Evolutionary conservation across 768 basidiomycete species (phyloP), one percentile per base, ranked within the genome.

Genomic region (Porphyrellus cyaneotinctus): DNA sequence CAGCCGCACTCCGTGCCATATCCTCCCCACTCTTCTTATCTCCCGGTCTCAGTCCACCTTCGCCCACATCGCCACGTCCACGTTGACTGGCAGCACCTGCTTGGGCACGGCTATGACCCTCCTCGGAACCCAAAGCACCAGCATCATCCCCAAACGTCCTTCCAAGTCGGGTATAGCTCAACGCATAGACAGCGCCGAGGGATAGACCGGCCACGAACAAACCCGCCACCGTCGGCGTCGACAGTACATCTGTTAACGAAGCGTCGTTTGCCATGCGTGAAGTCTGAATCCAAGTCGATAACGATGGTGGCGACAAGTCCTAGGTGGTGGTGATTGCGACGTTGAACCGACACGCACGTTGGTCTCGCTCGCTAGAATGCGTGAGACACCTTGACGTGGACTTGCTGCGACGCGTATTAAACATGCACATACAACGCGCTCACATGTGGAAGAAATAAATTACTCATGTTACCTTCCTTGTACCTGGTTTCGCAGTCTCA

Each of bases 151-250:
- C 23, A 20, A 24, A 42, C 22, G n/a, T 6, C 7, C 17, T 4
- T 11, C 42, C 26, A 4, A 43, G 42, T 11, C 26, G 42, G 42
- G 42, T 18, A 43, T 43, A 30, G 20, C 7, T 23, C 7, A 33
- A 26, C 11, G 62, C 63, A 33, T 48, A 64, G 5, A 58, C 41
- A 3, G 51, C 61, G 30, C 62, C 59, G 1, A 63, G 37, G 6
- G 51, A 52, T 6, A 46, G 7, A 10, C 62, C 54, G 0, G 62
- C 63, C 10, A 59, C 52, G 47, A 63, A 14, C 37, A 63, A 23
- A 28, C 47, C 75, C 74, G 39, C 70, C 71, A 37, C 68, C 65
- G 24, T 66, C 64, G 37, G 66, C 54, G 58, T 79, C 74, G 20
- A 24, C 26, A 28, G 9, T 28, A 28, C 26, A 28, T 9, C 26